Evolutionary conservation across 495 filamentous ascomycete species (phyloP), one percentile per base, ranked within the genome.

Genomic region (Penicillium canescens): DNA sequence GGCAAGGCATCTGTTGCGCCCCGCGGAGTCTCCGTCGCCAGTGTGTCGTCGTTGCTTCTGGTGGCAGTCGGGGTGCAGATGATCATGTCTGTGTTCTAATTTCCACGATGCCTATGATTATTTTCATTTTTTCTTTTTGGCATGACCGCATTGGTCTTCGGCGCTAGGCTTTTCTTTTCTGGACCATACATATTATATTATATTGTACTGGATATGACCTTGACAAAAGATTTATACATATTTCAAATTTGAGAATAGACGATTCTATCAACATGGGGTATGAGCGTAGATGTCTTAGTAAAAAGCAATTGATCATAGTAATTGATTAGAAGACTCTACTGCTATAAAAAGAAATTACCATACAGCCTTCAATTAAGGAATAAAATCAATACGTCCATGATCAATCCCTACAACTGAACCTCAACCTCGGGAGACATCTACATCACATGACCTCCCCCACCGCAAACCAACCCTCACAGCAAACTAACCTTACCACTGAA

Each of bases 1-100:
- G 91, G 89, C 7, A 57, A 50, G 12, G 38, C 37, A 1, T 77
- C 74, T 8, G 63, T 62, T 8, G 72, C 72, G 3, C 52, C 61
- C 12, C 62, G 39, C 12, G 33, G 68, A 6, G 36, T 64, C 23
- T 59, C 67, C 9, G 50, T 56, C 6, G 45, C 54, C 34, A 59
- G 58, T 14, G 2, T 66, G 33, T 61, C 64, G 14, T 60, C 54
- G 4, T 49, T 66, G 35, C n/a, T 69, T 20, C 41, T 66, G 3
- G n/a, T 73, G 23, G 52, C 59, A 43, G 59, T 56, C 2, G 64
- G 62, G 23, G 53, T 67, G 14, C 66, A 71, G 33, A 44, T 70
- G 14, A 13, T 70, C 23, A 34, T 57, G 34, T 61, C 57, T 14
- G 38, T 47, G 18, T 66, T 73, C 23, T 73, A 35, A 67, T 51